Base-by-base conservation (phyloP, 306 rosid species). In the Prunus persica region DNA sequence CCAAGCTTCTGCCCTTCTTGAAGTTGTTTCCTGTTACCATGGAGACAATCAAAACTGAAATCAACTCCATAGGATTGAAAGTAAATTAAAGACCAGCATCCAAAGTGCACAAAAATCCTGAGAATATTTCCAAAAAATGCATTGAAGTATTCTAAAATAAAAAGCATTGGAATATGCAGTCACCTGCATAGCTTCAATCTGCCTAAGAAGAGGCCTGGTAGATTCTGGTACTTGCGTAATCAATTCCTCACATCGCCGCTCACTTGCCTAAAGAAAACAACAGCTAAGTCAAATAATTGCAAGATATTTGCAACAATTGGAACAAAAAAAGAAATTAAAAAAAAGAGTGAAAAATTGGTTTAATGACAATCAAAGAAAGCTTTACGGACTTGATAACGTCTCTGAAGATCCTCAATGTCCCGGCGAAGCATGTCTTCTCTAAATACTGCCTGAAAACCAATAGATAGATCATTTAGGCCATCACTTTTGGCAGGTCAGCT, bases 141-240 rank as follows among this genome's bases (percentile, higher is more conserved):
- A 76, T 65, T 67, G 62, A 72, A 65, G 56, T 64, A 78, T 46
- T 38, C 43, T 38, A 38, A 38, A 38, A 47, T 2, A 47, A 76
- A 79, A 69, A 28, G 10, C 43, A 78, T 65, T 67, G 57, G 72
- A 61, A 65, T 60, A 78, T 56, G 54, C 50, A 78, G 51, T 73
- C 68, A 91, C 99, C 98, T 96, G 98, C 97, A 96, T 96, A 79
- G 97, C 99, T 84, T 96, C 99, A 71, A 96, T 96, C 86, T 96
- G 99, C 83, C 99, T 88, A 73, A 96, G 83, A 81, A 96, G 98
- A 0, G 99, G 99, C 85, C 99, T 91, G 22, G 99, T 96, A 71
- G 99, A 93, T 72, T 96, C 99, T 28, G 99, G 99, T 78, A 96
- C 98, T 88, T 96, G 99, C 0, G 96, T 92, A 69, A 96, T 85